Evolutionary conservation across 345 rosid genomes (phyloP).

Genomic region (Aurinia saxatilis): DNA sequence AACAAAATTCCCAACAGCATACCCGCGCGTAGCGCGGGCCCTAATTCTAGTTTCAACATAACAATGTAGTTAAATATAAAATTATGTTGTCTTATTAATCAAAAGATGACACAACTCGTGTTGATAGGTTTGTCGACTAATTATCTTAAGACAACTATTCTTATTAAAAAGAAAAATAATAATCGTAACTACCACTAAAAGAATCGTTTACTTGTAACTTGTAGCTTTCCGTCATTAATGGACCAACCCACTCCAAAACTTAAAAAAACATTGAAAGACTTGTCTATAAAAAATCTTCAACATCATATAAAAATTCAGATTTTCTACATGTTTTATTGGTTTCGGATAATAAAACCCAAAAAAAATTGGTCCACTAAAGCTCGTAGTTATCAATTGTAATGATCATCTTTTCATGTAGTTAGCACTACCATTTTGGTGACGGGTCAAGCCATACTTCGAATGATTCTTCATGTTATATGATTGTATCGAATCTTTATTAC

Average conservation of each 20-base stretch:
- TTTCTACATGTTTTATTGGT: neutral
- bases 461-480: too few species aligned
- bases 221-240: slow-evolving; percentile 17
- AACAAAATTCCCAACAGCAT: too few species aligned
- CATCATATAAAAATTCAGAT: neutral
- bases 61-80: too few species aligned
- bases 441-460: neutral
- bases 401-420: neutral
- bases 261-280: slow-evolving; percentile 8
- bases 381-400: neutral
- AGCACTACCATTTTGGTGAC: neutral
- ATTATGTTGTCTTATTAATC: neutral
- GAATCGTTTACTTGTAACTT: neutral
- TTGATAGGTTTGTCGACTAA: slow-evolving; percentile 5
- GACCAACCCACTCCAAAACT: slow-evolving; percentile 15
- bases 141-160: neutral
- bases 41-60: too few species aligned
- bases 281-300: neutral
- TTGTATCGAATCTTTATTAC: too few species aligned
- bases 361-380: neutral
- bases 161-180: neutral
- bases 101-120: neutral
- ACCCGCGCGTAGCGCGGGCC: too few species aligned
- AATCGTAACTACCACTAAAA: slow-evolving; percentile 8
- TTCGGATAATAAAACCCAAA: neutral